Evolutionary conservation across 192 early-diverging fungal genomes (phyloP).

Genomic region (Martensiomyces pterosporus): DNA sequence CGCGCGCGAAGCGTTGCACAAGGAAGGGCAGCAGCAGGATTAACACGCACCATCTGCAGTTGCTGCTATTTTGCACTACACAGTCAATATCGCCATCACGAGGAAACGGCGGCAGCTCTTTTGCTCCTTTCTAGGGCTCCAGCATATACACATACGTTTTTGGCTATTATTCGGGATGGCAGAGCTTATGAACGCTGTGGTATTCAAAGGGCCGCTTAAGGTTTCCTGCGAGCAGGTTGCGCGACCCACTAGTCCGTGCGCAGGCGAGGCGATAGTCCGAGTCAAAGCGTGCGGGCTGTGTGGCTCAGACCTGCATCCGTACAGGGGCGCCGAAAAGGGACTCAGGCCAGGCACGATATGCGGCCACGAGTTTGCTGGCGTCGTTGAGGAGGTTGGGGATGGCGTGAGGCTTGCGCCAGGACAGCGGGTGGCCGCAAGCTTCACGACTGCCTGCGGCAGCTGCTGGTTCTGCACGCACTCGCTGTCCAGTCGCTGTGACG

Average conservation of each 20-base stretch:
- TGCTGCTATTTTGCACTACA: too few species aligned
- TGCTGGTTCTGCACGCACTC: conserved; percentile 49
- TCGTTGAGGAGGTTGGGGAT: conserved; percentile 42
- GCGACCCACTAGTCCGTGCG: conserved; percentile 26
- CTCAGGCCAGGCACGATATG: conserved; percentile 44
- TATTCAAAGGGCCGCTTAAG: conserved; percentile 41
- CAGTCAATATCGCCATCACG: too few species aligned
- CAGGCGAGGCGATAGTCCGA: conserved; percentile 51
- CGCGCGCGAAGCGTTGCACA: too few species aligned
- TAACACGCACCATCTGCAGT: too few species aligned
- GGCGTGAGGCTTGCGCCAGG: conserved; percentile 31
- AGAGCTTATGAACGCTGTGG: conserved; percentile 50
- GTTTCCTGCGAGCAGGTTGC: conserved; percentile 31
- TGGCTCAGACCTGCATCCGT: conserved; percentile 52
- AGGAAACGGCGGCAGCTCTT: too few species aligned
- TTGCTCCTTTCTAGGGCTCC: too few species aligned
- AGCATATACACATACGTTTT: too few species aligned
- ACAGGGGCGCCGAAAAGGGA: conserved; percentile 43
- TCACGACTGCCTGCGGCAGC: conserved; percentile 44
- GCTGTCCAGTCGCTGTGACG: conserved; percentile 49
- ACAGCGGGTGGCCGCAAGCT: conserved; percentile 49
- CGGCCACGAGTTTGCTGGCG: conserved; percentile 55
- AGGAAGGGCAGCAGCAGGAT: too few species aligned
- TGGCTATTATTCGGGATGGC: too few species aligned
- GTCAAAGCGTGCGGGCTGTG: conserved; percentile 48